Evolutionary conservation across 441 rosid genomes (phyloP), one percentile per base, ranked within the genome.

Genomic region (Populus hybrid): DNA sequence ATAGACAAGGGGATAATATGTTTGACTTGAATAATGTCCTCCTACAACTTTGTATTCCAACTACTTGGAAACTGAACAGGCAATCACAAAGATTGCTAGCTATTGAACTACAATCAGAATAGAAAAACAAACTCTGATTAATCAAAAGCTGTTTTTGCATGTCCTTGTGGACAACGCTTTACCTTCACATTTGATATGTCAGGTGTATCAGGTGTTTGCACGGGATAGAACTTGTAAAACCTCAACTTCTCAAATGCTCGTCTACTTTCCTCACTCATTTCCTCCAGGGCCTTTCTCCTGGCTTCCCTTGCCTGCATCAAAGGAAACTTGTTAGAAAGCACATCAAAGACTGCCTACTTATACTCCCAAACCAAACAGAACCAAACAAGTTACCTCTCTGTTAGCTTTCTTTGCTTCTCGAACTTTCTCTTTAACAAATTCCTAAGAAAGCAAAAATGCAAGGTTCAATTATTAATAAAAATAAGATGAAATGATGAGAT

Each of bases 181-280:
- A 92, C 97, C 92, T 92, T 87, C 70, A 87, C 91, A 26, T 81
- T 77, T 40, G 95, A 85, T 71, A 94, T 79, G 40, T 94, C 95
- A 53, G 99, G 98, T 65, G 94, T 72, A 70, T 94, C 90, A 2
- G 89, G 87, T 59, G 94, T 86, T 73, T 83, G 85, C 79, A 83
- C 79, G 26, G 98, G 98, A 81, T 95, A 95, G 76, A 95, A 95
- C 85, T 93, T 95, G 91, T 93, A 91, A 80, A 93, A 88, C 84
- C 75, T 95, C 90, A 91, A 92, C 53, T 71, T 84, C 67, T 91
- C 77, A 30, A 83, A 90, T 24, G 94, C 96, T 5, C 73, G 57
- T 80, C 80, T 91, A 26, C 87, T 85, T 76, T 88, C 97, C 79
- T 84, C 94, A 21, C 89, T 95, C 96, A 93, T 84, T 80, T 80